Evolutionary conservation across 2,329 filamentous ascomycete genomes (phyloP), one percentile per base, ranked within the genome.

Genomic region (Annulohypoxylon truncatum): DNA sequence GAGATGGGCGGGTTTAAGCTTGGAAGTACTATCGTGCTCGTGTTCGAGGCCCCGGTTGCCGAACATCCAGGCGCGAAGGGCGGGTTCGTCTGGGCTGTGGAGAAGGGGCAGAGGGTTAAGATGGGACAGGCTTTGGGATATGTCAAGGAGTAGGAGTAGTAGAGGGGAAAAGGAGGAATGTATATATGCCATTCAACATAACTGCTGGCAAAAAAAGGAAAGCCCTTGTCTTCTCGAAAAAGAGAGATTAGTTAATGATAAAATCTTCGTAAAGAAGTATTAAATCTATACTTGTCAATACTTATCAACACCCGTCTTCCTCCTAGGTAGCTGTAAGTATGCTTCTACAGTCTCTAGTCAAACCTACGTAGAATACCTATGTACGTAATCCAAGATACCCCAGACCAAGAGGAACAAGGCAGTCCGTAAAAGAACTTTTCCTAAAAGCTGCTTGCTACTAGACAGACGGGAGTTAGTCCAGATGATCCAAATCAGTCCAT

Each of bases 1-100:
- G 96, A 99, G 80, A 98, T 99, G 94, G 96, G 96, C 58, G 96
- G 96, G 0, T 99, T 99, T 81, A 93, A 96, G 82, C 85, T 99
- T 2, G 96, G 96, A 18, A 97, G 93, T 78, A 97, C 95, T 0
- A 90, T 99, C 71, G 96, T 99, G 38, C 83, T 99, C 55, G 94
- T 99, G 0, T 99, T 99, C 76, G 96, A 99, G 81, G 96, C 96
- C 10, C 96, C 96, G 0, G 88, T 90, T 58, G 87, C 89, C 1
- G 89, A 87, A 78, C 83, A 83, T 61, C 84, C 83, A 0, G 82
- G 85, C 54, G 81, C 85, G 57, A 87, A 84, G 62, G 87, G 86
- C 12, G 94, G 94, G 0, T 98, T 93, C 87, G 87, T 85, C 66
- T 99, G 96, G 95, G 85, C 84, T 26, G 91, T 98, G 51, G 88